Evolutionary conservation across 139 green algal species (phyloP), one percentile per base, ranked within the genome.

Genomic region (Asterochloris sp.): DNA sequence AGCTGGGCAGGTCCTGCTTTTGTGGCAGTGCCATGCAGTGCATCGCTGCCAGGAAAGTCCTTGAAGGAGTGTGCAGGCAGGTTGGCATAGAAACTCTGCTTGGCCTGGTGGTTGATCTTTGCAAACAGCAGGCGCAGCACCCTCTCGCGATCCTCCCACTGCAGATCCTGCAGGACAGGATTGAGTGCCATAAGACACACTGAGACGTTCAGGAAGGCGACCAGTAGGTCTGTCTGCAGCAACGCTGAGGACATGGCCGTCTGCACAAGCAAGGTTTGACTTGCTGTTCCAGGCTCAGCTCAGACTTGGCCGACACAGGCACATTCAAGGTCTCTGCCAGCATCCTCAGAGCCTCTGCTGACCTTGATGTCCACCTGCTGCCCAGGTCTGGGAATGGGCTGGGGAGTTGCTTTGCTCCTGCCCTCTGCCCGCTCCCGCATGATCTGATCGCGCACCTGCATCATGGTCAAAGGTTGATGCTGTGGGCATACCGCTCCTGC

Each of bases 51-150:
- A n/a, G 61, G 68, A 74, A 29, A 23, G 60, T 62, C 38, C 16
- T 82, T 24, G 26, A 83, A 82, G 24, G 77, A 78, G 64, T 92
- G 89, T 21, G 62, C 17, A 28, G 89, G 89, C 71, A 93, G 83
- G 11, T 87, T 83, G 38, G 81, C 80, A 80, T 86, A 91, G 83
- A 90, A 84, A 24, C 76, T 63, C 82, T 92, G 86, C 85, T 91
- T 86, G 63, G 86, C 73, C 68, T 87, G 80, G 71, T 89, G 86
- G 88, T 95, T 96, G 69, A 98, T 93, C 80, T 94, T 95, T 17
- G 92, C 80, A 83, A 98, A 96, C 64, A 98, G 87, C 28, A 98
- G 84, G 69, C 92, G 83, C 78, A 98, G 84, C 12, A 98, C 89
- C 10, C 89, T 87, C 80, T 98, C 95, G 0, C 92, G 82, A 66